phyloP scores from a whole-genome alignment of 192 early-diverging fungal species.

The Coemansia furcata region DNA sequence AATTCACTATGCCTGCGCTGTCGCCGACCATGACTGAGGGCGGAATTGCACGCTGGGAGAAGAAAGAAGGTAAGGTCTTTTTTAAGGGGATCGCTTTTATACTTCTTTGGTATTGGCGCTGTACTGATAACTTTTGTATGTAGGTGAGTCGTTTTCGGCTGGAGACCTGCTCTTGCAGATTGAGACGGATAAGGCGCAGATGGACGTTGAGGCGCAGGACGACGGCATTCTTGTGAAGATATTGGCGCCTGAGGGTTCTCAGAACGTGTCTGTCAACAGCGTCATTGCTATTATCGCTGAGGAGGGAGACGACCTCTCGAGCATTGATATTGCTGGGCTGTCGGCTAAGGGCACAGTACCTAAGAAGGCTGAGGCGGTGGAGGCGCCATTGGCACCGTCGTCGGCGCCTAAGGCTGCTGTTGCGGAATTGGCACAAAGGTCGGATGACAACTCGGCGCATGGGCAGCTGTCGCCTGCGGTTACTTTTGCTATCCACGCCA shows the following conservation, averaged over 20 bases:
- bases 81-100: background rate
- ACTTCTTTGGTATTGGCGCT: background rate
- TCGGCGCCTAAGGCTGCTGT: conserved; percentile 3
- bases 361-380: background rate
- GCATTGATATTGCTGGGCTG: conserved; percentile 67
- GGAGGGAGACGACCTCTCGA: conserved; percentile 80
- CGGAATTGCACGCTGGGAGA: conserved; percentile 90
- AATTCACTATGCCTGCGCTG: conserved; percentile 93
- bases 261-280: conserved; percentile 73
- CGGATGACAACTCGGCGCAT: conserved; percentile 17
- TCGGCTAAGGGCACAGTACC: background rate
- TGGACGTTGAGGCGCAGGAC: conserved; percentile 99
- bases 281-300: conserved; percentile 84
- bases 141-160: conserved; percentile 79
- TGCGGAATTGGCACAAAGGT: conserved; percentile 17
- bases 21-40: conserved; percentile 99
- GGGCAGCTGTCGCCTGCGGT: conserved; percentile 40
- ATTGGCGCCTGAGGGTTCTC: conserved; percentile 61
- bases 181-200: conserved; percentile 99
- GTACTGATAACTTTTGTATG: background rate
- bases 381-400: background rate
- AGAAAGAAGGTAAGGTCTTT: conserved; percentile 62
- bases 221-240: conserved; percentile 96
- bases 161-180: conserved; percentile 94
- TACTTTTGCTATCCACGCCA: conserved; percentile 47